phyloP scores from a whole-genome alignment of 345 rosid species.

The Salix koriyanagi region DNA sequence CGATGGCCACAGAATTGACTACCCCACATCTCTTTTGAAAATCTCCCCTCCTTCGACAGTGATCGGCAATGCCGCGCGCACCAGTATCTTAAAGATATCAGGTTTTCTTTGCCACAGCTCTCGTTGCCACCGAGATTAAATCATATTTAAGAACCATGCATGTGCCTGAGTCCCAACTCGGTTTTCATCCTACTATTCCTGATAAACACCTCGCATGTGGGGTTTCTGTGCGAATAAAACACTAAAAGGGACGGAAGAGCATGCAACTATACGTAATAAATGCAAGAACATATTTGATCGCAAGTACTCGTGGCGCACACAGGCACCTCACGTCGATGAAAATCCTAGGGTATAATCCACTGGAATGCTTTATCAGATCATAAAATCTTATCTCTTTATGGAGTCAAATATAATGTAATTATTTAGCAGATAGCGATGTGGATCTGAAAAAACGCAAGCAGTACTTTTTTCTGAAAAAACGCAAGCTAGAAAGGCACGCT shows the following conservation, averaged over 20 bases:
- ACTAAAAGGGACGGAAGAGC: not conserved
- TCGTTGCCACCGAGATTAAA: not conserved
- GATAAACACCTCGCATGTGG: not conserved
- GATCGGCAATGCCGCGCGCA: not conserved
- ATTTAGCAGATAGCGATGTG: not conserved
- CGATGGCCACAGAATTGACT: constrained; percentile 14
- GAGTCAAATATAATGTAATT: not conserved
- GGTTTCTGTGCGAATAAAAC: not conserved
- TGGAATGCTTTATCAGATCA: not conserved
- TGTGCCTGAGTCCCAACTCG: not conserved
- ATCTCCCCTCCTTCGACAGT: not conserved
- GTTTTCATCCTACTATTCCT: not conserved
- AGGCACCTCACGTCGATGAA: not conserved
- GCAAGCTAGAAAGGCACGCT: too few relatives aligned
- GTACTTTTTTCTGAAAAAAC: too few relatives aligned
- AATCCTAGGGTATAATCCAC: constrained; percentile 1
- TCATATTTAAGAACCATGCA: not conserved
- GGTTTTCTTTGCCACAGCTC: not conserved
- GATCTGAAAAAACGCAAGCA: not conserved
- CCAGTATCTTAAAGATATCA: not conserved
- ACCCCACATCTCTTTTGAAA: not conserved
- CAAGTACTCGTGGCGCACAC: not conserved
- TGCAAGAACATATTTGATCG: not conserved
- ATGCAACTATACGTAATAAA: not conserved
- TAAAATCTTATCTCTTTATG: not conserved